These are phyloP conservation scores for Russula emetica DNA, from an alignment of 768 basidiomycete genomes.

Conservation along the genomic window DNA sequence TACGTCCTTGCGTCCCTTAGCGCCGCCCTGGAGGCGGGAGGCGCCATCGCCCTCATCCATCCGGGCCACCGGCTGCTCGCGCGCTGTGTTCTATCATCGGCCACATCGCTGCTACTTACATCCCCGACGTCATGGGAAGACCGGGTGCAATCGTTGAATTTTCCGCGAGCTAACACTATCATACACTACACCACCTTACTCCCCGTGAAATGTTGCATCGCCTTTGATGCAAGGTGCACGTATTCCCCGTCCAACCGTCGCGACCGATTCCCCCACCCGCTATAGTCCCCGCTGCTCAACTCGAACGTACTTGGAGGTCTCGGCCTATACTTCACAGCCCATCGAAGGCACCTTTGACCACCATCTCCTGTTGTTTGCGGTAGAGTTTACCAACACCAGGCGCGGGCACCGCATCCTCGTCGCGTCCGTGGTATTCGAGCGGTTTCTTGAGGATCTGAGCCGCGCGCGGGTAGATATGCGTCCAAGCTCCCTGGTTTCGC, in stretches of 20 bases:
- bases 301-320: background rate
- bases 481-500: slow-evolving; percentile 79
- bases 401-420: slow-evolving; percentile 68
- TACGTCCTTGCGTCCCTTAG: background rate
- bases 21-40: background rate
- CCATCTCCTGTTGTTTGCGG: slow-evolving; percentile 54
- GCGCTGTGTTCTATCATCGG: too few relatives aligned
- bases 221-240: background rate
- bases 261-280: background rate
- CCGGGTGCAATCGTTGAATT: background rate
- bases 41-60: background rate
- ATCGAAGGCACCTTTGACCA: slow-evolving; percentile 58
- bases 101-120: background rate
- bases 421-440: slow-evolving; percentile 61
- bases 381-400: slow-evolving; percentile 73
- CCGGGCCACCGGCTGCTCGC: background rate
- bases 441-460: slow-evolving; percentile 8
- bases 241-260: background rate
- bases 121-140: background rate
- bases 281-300: background rate
- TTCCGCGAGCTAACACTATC: background rate
- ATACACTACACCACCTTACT: background rate
- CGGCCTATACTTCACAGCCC: slow-evolving; percentile 30
- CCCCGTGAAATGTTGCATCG: background rate
- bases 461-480: slow-evolving; percentile 53